Evolutionary conservation across 2,329 filamentous ascomycete species (phyloP).

Genomic region (Ophiostoma sp.): DNA sequence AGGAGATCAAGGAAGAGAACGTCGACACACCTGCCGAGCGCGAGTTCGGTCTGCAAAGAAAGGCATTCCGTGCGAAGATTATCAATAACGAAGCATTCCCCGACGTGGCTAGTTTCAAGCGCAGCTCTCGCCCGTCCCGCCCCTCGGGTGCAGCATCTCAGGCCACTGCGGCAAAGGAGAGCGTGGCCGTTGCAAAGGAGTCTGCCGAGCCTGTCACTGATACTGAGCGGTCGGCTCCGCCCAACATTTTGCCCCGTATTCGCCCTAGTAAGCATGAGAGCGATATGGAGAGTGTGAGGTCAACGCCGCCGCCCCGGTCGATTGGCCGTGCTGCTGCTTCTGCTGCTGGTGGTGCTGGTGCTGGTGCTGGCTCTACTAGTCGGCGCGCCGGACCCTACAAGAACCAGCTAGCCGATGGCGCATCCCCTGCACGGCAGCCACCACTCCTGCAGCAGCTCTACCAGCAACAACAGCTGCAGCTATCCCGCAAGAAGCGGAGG

Average conservation of each 20-base stretch:
- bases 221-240: conserved; percentile 48
- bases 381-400: conserved; percentile 51
- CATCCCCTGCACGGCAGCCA: conserved; percentile 50
- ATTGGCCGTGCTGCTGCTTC: conserved; percentile 37
- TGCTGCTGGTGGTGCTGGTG: conserved; percentile 41
- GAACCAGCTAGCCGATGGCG: conserved; percentile 56
- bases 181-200: conserved; percentile 26
- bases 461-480: conserved; percentile 31
- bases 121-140: conserved; percentile 41
- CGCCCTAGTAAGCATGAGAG: conserved; percentile 58
- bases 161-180: conserved; percentile 28
- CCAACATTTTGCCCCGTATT: conserved; percentile 55
- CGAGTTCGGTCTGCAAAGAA: conserved; percentile 66
- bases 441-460: conserved; percentile 27
- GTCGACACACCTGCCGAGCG: conserved; percentile 66
- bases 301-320: conserved; percentile 46
- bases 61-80: conserved; percentile 68
- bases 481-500: conserved; percentile 15
- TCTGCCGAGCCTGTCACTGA: conserved; percentile 33
- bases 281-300: conserved; percentile 49
- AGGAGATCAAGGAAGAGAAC: conserved; percentile 65
- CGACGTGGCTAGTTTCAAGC: conserved; percentile 55
- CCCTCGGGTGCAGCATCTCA: conserved; percentile 24
- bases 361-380: conserved; percentile 40
- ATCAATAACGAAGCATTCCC: conserved; percentile 68